phyloP scores from a whole-genome alignment of 208 protist species.

The Porcisia deanei region DNA sequence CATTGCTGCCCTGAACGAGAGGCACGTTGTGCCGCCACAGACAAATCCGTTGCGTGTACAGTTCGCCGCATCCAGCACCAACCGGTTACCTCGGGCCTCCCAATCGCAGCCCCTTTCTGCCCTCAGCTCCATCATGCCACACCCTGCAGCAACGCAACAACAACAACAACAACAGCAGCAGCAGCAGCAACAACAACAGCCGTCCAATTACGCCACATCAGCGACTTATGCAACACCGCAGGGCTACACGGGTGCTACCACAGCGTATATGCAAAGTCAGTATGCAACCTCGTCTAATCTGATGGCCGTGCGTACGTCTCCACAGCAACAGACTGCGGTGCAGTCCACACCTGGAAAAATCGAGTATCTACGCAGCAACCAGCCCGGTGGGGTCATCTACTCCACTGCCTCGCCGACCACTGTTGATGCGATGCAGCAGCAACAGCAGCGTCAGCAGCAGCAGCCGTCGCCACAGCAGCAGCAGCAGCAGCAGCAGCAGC shows the following conservation, averaged over 20 bases:
- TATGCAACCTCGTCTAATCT: slow-evolving; percentile 28
- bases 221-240: slow-evolving; percentile 19
- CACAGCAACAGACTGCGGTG: slow-evolving; percentile 19
- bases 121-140: slow-evolving; percentile 22
- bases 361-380: slow-evolving; percentile 19
- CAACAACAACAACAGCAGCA: slow-evolving; percentile 2
- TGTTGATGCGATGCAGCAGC: slow-evolving; percentile 23
- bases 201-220: slow-evolving; percentile 10
- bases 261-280: slow-evolving; percentile 23
- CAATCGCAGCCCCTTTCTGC: slow-evolving; percentile 15
- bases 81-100: slow-evolving; percentile 21
- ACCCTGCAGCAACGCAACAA: not conserved
- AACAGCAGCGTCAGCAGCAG: slow-evolving; percentile 18
- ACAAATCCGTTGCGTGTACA: slow-evolving; percentile 82
- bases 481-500: slow-evolving; percentile 30
- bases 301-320: slow-evolving; percentile 24
- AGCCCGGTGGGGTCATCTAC: slow-evolving; percentile 24
- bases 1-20: slow-evolving; percentile 77
- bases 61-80: slow-evolving; percentile 52
- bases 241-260: slow-evolving; percentile 21
- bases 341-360: slow-evolving; percentile 23
- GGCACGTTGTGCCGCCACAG: slow-evolving; percentile 81
- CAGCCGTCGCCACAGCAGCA: slow-evolving; percentile 7
- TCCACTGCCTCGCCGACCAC: slow-evolving; percentile 9
- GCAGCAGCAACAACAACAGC: too few species aligned